These are phyloP conservation scores for Voacanga thouarsii DNA, from an alignment of 257 asterid genomes.

Conservation along the genomic window DNA sequence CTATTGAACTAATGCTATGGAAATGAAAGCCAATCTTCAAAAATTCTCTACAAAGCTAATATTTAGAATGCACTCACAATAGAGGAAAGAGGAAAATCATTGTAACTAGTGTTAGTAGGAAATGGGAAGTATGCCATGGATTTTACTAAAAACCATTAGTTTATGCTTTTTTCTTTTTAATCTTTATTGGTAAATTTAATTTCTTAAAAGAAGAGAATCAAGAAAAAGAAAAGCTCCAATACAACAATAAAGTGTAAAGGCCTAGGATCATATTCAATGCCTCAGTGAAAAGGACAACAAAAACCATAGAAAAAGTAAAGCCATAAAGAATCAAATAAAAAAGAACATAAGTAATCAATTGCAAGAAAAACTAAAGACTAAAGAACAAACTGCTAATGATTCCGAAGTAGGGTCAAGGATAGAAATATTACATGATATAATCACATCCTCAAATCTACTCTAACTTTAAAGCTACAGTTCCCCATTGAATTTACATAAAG, in stretches of 20 bases:
- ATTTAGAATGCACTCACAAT: not conserved
- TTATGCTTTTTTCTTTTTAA: not conserved
- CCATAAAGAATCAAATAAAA: not conserved
- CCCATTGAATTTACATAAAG: conserved; percentile 23
- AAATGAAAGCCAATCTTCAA: not conserved
- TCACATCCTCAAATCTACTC: conserved; percentile 56
- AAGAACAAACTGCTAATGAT: conserved; percentile 51
- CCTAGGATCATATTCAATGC: not conserved
- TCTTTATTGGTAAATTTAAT: not conserved
- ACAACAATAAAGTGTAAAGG: not conserved
- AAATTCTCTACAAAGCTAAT: not conserved
- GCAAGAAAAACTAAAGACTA: conserved; percentile 35
- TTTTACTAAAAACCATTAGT: not conserved
- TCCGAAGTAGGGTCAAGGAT: conserved; percentile 55
- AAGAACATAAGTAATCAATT: conserved; percentile 22
- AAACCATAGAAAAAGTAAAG: not conserved
- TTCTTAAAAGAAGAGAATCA: not conserved
- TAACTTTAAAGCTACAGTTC: conserved; percentile 35
- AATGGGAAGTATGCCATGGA: not conserved
- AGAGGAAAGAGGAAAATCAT: not conserved
- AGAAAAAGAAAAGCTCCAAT: not conserved
- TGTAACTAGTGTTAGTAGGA: not conserved
- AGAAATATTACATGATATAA: conserved; percentile 41
- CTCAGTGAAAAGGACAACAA: conserved; percentile 4
- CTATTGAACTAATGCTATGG: not conserved